Percentiles rank a stretch among this genome's conserved stretches.
Evolutionary conservation across 2,329 filamentous ascomycete species (phyloP).

Genomic region (Bipolaris gigantea): DNA sequence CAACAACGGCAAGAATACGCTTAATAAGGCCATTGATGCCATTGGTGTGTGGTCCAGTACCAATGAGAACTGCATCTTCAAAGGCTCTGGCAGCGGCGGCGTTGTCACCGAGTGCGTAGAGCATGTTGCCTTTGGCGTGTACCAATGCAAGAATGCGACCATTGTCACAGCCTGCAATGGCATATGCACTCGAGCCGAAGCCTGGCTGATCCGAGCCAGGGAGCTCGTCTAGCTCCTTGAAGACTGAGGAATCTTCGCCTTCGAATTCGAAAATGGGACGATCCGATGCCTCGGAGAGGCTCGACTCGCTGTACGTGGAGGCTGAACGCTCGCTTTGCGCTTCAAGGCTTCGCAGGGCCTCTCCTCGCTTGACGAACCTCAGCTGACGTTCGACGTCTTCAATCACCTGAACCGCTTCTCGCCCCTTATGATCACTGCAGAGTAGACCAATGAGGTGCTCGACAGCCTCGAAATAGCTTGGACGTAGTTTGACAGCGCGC

Average conservation of each 20-base stretch:
- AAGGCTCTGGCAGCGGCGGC: slow-evolving; percentile 81
- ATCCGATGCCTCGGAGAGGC: slow-evolving; percentile 59
- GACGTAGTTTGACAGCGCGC: slow-evolving; percentile 77
- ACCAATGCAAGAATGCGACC: slow-evolving; percentile 90
- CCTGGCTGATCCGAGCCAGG: slow-evolving; percentile 53
- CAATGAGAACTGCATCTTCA: slow-evolving; percentile 91
- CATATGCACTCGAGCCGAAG: slow-evolving; percentile 81
- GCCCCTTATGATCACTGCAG: slow-evolving; percentile 76
- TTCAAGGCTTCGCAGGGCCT: slow-evolving; percentile 55
- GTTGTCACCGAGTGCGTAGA: slow-evolving; percentile 87
- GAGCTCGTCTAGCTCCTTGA: slow-evolving; percentile 46
- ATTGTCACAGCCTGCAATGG: slow-evolving; percentile 82
- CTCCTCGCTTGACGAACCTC: slow-evolving; percentile 52
- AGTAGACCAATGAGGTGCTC: slow-evolving; percentile 90
- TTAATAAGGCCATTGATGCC: slow-evolving; percentile 79
- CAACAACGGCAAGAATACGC: slow-evolving; percentile 71
- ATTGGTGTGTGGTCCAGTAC: slow-evolving; percentile 69
- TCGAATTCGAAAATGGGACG: slow-evolving; percentile 59
- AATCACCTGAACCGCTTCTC: slow-evolving; percentile 85
- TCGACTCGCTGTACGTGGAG: slow-evolving; percentile 60
- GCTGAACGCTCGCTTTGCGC: slow-evolving; percentile 62
- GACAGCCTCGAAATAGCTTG: slow-evolving; percentile 89
- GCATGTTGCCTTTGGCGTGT: slow-evolving; percentile 97
- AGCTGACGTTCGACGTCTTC: slow-evolving; percentile 78
- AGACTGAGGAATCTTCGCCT: slow-evolving; percentile 43